Evolutionary conservation across 1,139 yeast species (phyloP).

Genomic region (Taphrina confusa): DNA sequence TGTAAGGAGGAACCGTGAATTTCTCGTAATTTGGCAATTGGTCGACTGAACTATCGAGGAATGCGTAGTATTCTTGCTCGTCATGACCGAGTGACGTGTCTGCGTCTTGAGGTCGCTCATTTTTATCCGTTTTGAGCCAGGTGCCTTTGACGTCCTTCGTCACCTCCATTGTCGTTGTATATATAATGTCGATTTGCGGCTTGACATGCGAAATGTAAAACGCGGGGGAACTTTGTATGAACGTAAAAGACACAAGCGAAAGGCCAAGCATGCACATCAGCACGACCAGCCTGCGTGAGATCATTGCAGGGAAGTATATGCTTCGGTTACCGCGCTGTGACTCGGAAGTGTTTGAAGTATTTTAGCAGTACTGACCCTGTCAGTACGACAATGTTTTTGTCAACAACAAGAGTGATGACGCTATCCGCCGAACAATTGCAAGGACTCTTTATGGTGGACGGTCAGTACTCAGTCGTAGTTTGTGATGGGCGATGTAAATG

Average conservation of each 20-base stretch:
- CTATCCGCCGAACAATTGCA: too few species aligned
- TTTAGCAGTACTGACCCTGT: too few species aligned
- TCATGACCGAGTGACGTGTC: not conserved
- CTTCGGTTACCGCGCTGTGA: too few species aligned
- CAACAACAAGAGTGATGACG: too few species aligned
- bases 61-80: not conserved
- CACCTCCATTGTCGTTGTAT: not conserved
- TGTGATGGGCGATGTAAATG: too few species aligned
- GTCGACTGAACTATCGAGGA: not conserved
- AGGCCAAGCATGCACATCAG: not conserved
- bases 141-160: slow-evolving; percentile 1
- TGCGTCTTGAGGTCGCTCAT: too few species aligned
- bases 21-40: slow-evolving; percentile 2
- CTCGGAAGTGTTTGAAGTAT: too few species aligned
- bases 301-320: too few species aligned
- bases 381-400: too few species aligned
- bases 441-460: too few species aligned
- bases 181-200: not conserved
- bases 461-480: too few species aligned
- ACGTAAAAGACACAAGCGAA: not conserved
- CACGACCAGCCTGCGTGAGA: not conserved
- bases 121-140: not conserved
- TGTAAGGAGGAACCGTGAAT: not conserved
- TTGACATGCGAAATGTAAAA: slow-evolving; percentile 6
- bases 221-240: not conserved